Evolutionary conservation across 208 protist species (phyloP).

Genomic region (Strigomonas galati): DNA sequence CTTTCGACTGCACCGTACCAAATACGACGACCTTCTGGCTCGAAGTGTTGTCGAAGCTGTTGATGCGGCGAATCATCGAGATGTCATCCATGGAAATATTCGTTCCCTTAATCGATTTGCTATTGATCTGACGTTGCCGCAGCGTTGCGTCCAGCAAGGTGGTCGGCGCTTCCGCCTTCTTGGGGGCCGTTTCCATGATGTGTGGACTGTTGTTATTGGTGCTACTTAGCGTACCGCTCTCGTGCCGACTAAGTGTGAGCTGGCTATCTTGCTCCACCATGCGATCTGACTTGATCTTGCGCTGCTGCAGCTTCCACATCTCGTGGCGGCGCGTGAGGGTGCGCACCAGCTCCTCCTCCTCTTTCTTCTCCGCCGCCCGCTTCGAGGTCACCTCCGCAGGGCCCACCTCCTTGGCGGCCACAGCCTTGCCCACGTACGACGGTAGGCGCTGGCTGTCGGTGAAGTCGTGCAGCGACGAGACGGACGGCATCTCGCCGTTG

Average conservation of each 20-base stretch:
- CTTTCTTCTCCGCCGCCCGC: neutral
- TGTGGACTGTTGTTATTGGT: too few species aligned
- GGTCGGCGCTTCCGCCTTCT: too few species aligned
- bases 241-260: too few species aligned
- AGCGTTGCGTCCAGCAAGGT: too few species aligned
- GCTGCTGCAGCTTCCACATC: conserved; percentile 74
- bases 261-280: neutral
- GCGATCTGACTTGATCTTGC: conserved; percentile 29
- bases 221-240: too few species aligned
- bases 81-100: conserved; percentile 65
- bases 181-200: too few species aligned
- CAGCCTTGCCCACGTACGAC: neutral
- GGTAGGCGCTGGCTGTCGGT: neutral
- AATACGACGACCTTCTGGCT: conserved; percentile 78
- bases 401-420: neutral
- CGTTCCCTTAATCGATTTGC: conserved; percentile 22
- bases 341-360: conserved; percentile 17
- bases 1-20: conserved; percentile 20
- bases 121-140: too few species aligned
- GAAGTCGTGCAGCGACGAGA: neutral
- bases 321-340: conserved; percentile 72
- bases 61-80: conserved; percentile 75
- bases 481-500: neutral
- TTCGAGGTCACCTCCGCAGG: neutral
- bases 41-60: conserved; percentile 80